These are phyloP conservation scores for Cladosporium sp. DNA, from an alignment of 2,329 filamentous ascomycete genomes.

Conservation along the genomic window DNA sequence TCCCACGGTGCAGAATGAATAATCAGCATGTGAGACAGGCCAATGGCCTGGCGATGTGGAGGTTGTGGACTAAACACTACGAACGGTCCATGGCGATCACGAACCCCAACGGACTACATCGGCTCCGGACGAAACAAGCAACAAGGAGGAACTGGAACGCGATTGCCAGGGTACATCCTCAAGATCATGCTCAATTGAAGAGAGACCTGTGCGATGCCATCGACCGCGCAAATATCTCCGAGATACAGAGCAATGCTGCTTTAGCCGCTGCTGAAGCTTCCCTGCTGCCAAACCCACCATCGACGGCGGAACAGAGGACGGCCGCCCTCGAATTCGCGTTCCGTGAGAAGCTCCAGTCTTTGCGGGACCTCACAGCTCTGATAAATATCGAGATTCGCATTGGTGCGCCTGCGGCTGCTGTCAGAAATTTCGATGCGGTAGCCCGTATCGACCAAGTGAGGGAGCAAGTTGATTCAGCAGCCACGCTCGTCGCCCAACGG, in stretches of 20 bases:
- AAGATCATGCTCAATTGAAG: background rate
- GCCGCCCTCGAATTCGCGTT: background rate
- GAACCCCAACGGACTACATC: background rate
- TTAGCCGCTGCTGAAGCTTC: background rate
- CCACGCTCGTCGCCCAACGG: background rate
- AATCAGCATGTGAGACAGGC: background rate
- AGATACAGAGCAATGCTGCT: background rate
- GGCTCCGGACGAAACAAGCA: background rate
- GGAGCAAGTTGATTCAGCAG: background rate
- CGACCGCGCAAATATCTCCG: background rate
- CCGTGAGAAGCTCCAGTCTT: background rate
- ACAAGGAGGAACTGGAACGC: background rate
- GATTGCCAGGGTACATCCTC: background rate
- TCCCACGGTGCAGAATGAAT: background rate
- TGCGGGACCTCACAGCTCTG: background rate
- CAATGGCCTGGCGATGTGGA: background rate
- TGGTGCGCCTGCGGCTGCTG: background rate
- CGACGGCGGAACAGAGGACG: background rate
- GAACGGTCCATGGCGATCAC: background rate
- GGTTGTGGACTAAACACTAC: background rate
- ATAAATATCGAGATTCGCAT: background rate
- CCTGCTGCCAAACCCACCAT: background rate
- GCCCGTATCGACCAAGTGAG: background rate
- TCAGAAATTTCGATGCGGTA: background rate
- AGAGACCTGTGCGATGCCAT: background rate